phyloP scores from a whole-genome alignment of 1,284 basidiomycete genomes.

The Puccinia coronata region DNA sequence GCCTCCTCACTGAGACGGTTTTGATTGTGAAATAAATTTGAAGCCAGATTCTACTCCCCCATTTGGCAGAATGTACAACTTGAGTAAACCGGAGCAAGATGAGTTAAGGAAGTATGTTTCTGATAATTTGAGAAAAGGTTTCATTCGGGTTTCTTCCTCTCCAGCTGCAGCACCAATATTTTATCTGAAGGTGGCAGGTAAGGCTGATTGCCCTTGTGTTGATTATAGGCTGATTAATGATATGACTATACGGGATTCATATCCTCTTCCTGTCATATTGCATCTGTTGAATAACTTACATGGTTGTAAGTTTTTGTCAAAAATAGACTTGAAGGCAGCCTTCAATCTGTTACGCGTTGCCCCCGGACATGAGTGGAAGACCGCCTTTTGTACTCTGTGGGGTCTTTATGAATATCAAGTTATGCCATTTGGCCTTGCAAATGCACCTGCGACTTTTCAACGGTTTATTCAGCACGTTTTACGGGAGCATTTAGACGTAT shows the following conservation, averaged over 20 bases:
- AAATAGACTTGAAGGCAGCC: background rate
- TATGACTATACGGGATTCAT: background rate
- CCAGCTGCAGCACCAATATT: no score
- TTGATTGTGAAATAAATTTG: background rate
- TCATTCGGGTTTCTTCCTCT: no score
- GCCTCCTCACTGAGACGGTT: background rate
- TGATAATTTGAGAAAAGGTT: no score
- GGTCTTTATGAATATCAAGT: no score
- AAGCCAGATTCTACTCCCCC: background rate
- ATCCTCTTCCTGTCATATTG: background rate
- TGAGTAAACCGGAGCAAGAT: background rate
- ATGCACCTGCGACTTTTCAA: no score
- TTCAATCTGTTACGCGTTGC: background rate
- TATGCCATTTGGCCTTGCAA: no score
- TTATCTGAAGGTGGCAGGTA: background rate
- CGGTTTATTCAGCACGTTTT: no score
- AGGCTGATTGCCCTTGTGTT: background rate
- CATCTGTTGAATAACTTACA: background rate
- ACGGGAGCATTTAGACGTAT: no score
- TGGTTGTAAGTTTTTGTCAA: background rate
- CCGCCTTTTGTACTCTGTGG: no score
- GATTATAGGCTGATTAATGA: background rate
- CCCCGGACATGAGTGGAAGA: no score
- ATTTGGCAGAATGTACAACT: background rate
- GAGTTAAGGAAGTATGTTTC: background rate